Evolutionary conservation across 2,329 filamentous ascomycete genomes (phyloP), one percentile per base, ranked within the genome.

Genomic region (Diplodia intermedia): DNA sequence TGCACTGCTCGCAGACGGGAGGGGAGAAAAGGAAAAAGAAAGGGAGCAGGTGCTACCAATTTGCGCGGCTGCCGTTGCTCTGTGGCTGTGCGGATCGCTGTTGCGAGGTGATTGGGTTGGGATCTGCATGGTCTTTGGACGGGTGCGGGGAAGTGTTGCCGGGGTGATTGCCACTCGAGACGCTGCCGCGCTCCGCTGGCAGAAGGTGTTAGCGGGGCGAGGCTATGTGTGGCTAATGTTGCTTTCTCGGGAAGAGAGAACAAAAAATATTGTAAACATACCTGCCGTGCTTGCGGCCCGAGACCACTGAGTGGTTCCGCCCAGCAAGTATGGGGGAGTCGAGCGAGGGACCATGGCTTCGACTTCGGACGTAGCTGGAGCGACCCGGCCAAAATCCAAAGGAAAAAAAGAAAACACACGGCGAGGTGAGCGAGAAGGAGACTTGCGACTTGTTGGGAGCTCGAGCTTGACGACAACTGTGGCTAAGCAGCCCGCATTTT

Each of bases 11-110:
- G 43, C 43, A 20, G 6, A 9, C 7, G 40, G 18, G 4, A n/a
- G 7, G 11, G 8, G 14, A 38, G 7, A 38, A 12, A 12, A 38
- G 36, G 11, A 38, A 38, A 12, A 38, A 38, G 11, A 36, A 15
- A 20, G 7, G 18, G 53, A n/a, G n/a, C 15, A 20, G n/a, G 31
- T 38, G 23, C 8, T 31, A 60, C 55, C 6, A 6, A 15, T 43
- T 43, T 1, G 6, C 38, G 11, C 23, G 15, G n/a, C 33, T 43
- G 3, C 15, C 23, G 12, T 31, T 18, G 20, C 14, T 26, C 23
- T 29, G 55, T 60, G 55, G 33, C 36, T 60, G 55, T 60, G 55
- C 36, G 15, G 55, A 36, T 60, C 23, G 36, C 18, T 26, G 36
- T 15, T 26, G 18, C 12, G 38, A 47, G 47, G 36, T 31, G 55